Evolutionary conservation across 2,329 filamentous ascomycete species (phyloP).

Genomic region (Trichophyton benhamiae): DNA sequence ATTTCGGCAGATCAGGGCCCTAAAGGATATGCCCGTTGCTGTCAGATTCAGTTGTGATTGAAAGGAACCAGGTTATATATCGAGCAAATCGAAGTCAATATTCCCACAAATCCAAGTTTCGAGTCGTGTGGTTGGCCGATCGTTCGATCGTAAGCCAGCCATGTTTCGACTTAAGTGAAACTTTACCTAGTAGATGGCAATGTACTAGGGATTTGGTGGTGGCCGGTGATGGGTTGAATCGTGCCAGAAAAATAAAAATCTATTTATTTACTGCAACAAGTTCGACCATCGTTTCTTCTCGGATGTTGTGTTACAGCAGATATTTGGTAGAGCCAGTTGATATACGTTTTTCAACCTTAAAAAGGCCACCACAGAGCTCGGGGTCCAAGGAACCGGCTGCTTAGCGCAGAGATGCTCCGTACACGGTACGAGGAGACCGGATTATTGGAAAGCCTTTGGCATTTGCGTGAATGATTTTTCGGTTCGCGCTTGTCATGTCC

Average conservation of each 20-base stretch:
- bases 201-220: conserved; percentile 1
- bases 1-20: conserved; percentile 1
- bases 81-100: neutral
- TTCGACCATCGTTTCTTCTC: neutral
- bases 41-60: conserved; percentile 2
- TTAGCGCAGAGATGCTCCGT: neutral
- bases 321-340: neutral
- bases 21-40: conserved; percentile 1
- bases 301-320: neutral
- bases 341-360: conserved; percentile 2
- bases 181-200: neutral
- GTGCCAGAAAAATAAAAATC: neutral
- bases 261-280: neutral
- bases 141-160: conserved; percentile 1
- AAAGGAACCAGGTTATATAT: conserved; percentile 1
- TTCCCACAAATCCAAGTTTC: neutral
- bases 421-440: neutral
- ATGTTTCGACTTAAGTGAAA: conserved; percentile 1
- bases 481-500: conserved; percentile 2
- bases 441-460: neutral
- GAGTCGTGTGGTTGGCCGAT: conserved; percentile 1
- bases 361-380: neutral
- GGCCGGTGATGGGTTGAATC: neutral
- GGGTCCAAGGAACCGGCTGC: neutral
- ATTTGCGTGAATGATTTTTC: neutral